phyloP scores from a whole-genome alignment of 2,329 filamentous ascomycete genomes.

The Gyromitra esculenta region DNA sequence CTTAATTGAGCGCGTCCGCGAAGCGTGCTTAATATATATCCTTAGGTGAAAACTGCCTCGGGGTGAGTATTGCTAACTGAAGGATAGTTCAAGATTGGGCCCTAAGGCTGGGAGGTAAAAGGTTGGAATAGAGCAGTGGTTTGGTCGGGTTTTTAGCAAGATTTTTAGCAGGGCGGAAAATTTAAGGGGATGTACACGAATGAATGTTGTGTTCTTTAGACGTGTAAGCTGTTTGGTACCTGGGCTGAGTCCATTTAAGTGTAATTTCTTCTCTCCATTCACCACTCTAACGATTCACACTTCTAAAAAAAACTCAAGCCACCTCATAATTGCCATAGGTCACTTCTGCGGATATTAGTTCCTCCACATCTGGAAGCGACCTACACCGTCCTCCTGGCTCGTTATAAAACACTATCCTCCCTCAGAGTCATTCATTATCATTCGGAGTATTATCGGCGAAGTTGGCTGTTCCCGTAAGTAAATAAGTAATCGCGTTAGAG shows the following conservation, averaged over 20 bases:
- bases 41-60: constrained; percentile 17
- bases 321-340: no score
- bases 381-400: no score
- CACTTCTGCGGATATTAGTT: no score
- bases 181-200: not conserved
- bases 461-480: no score
- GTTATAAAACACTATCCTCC: no score
- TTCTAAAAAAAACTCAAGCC: no score
- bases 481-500: no score
- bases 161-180: constrained; percentile 1
- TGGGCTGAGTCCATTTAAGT: not conserved
- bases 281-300: no score
- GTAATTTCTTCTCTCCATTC: not conserved
- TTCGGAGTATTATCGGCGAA: no score
- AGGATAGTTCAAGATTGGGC: not conserved
- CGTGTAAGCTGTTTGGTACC: not conserved
- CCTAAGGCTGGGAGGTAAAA: not conserved
- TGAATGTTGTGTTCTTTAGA: not conserved
- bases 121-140: not conserved
- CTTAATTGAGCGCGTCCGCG: constrained; percentile 1
- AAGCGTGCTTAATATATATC: constrained; percentile 34
- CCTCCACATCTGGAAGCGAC: no score
- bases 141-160: not conserved
- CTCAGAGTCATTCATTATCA: no score
- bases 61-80: not conserved